Percentiles rank a stretch among this genome's conserved stretches.
Conservation (phyloP, 2,329 filamentous ascomycete species). For the Aspergillus transmontanensis region DNA sequence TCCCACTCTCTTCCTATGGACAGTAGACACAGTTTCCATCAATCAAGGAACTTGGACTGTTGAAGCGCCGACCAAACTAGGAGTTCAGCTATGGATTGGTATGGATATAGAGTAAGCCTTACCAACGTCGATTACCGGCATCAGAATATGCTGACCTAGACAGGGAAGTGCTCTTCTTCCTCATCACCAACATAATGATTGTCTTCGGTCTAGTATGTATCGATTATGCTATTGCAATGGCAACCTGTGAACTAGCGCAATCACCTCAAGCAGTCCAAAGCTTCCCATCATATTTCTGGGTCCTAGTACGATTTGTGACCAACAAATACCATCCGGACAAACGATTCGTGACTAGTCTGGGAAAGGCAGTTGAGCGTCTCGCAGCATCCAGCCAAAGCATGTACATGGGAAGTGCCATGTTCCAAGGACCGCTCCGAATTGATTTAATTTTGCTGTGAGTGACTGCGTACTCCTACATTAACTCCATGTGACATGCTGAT, state of each 20-base stretch:
- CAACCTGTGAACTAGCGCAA: slow-evolving; percentile 35
- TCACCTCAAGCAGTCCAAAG: not conserved
- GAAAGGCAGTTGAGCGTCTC: slow-evolving; percentile 61
- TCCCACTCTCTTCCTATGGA: slow-evolving; percentile 71
- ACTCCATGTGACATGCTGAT: slow-evolving; percentile 8
- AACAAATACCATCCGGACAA: slow-evolving; percentile 56
- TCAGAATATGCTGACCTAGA: not conserved
- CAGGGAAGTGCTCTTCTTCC: slow-evolving; percentile 71
- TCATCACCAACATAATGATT: slow-evolving; percentile 69
- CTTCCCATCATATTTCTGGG: slow-evolving; percentile 26
- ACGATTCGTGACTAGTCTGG: slow-evolving; percentile 57
- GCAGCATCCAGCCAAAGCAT: slow-evolving; percentile 71
- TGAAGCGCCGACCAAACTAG: slow-evolving; percentile 67
- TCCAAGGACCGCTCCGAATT: slow-evolving; percentile 67
- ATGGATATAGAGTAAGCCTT: slow-evolving; percentile 64
- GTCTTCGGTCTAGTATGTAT: slow-evolving; percentile 70
- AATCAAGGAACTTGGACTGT: slow-evolving; percentile 73
- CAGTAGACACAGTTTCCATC: slow-evolving; percentile 70
- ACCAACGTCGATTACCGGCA: not conserved
- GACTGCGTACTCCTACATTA: not conserved
- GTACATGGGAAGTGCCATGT: slow-evolving; percentile 70
- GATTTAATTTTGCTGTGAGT: slow-evolving; percentile 66
- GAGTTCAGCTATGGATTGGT: slow-evolving; percentile 56
- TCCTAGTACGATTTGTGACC: slow-evolving; percentile 19
- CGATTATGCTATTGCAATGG: slow-evolving; percentile 68